These are phyloP conservation scores for Mycena pura DNA, from an alignment of 768 basidiomycete species.

Conservation along the genomic window DNA sequence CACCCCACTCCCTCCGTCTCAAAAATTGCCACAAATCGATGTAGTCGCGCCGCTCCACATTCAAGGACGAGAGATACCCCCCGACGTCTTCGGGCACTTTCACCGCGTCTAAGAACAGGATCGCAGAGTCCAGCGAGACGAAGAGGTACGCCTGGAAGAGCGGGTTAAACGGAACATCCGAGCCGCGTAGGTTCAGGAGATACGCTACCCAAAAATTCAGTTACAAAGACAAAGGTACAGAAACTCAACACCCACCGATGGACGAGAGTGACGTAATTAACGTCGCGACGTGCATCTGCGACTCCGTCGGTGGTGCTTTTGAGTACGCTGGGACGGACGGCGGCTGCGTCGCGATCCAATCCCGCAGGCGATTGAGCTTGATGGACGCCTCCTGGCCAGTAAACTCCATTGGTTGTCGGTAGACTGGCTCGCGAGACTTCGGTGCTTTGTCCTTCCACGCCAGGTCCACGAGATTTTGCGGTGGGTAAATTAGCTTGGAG, in stretches of 20 bases:
- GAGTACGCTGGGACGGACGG: slow-evolving; percentile 68
- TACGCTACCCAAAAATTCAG: slow-evolving; percentile 61
- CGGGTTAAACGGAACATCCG: slow-evolving; percentile 91
- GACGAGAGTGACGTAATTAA: slow-evolving; percentile 72
- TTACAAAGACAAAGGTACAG: background rate
- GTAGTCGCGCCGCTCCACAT: slow-evolving; percentile 69
- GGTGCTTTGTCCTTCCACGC: slow-evolving; percentile 81
- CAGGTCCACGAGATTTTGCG: slow-evolving; percentile 84
- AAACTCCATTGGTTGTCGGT: slow-evolving; percentile 74
- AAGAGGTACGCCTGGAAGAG: slow-evolving; percentile 90
- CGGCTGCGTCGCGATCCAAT: slow-evolving; percentile 71
- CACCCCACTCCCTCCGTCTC: slow-evolving; percentile 75
- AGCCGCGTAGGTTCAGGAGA: slow-evolving; percentile 86
- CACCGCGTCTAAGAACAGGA: slow-evolving; percentile 77
- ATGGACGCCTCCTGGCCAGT: slow-evolving; percentile 68
- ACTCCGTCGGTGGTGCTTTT: slow-evolving; percentile 62
- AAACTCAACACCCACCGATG: slow-evolving; percentile 59
- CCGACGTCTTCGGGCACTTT: slow-evolving; percentile 68
- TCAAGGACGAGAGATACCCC: slow-evolving; percentile 62
- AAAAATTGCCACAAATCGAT: slow-evolving; percentile 83
- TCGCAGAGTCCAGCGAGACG: slow-evolving; percentile 62
- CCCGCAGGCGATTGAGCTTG: slow-evolving; percentile 75
- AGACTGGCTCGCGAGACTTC: slow-evolving; percentile 69
- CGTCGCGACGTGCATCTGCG: slow-evolving; percentile 72
- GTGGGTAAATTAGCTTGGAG: slow-evolving; percentile 79